These are phyloP conservation scores for Gracilaria caudata DNA, from an alignment of 23 red algal species.

Conservation along the genomic window DNA sequence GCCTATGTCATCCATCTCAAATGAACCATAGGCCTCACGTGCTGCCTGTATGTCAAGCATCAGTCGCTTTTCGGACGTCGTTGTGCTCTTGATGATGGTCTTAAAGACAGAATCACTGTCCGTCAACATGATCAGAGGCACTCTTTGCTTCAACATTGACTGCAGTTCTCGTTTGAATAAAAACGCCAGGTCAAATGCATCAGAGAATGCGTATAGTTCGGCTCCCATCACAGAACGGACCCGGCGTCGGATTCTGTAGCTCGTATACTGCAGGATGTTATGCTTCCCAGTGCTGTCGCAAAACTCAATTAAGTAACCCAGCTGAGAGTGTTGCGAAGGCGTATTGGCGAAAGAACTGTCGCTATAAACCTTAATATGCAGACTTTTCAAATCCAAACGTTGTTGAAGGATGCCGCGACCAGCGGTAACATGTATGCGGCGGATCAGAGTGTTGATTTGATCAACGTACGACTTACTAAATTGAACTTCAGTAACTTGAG, in stretches of 20 bases:
- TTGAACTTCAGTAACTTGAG: conserved; percentile 16
- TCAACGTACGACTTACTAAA: not conserved
- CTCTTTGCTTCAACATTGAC: not conserved
- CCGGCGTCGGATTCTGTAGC: not conserved
- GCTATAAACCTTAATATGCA: not conserved
- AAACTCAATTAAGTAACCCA: not conserved
- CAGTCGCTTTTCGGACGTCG: not conserved
- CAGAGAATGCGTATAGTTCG: not conserved
- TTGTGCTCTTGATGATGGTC: not conserved
- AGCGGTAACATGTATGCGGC: not conserved
- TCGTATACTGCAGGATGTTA: not conserved
- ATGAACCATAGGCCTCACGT: not conserved
- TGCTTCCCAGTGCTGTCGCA: not conserved
- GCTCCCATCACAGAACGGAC: not conserved
- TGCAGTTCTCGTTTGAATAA: not conserved
- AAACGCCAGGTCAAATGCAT: not conserved
- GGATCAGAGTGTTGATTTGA: not conserved
- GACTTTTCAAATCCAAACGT: not conserved
- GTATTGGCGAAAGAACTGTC: not conserved
- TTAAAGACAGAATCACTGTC: conserved; percentile 11
- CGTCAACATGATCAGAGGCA: conserved; percentile 5
- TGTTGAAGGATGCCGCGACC: not conserved
- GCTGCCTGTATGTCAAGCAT: not conserved
- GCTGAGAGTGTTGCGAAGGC: not conserved
- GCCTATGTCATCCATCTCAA: not conserved